Evolutionary conservation across 305 asterid genomes (phyloP), one percentile per base, ranked within the genome.

Genomic region (Fraxinus velutina): DNA sequence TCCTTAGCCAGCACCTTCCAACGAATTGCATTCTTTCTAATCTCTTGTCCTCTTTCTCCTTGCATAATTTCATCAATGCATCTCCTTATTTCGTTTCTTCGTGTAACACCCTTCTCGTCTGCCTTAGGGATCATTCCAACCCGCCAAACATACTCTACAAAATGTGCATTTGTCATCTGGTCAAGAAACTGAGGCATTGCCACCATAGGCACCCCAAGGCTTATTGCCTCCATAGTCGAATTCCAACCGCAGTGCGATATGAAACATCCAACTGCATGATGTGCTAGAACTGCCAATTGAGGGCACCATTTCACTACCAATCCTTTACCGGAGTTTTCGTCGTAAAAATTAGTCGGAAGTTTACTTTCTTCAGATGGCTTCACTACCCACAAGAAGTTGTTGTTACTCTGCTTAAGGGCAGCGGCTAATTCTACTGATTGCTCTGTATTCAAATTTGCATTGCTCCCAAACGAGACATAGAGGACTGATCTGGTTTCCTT

Each of bases 161-260:
- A 85, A 86, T 88, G 89, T 6, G 90, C 88, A 78, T 88, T 87
- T 6, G 85, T 83, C 76, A 87, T 83, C 55, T 90, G 93, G 85
- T 89, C 93, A 12, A 89, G 37, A 82, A 90, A 84, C 76, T 90
- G 93, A 9, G 91, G 91, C 84, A 87, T 86, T 27, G 87, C 93
- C 86, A 89, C 92, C 55, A 87, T 52, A 17, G 91, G 91, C 81
- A 90, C 90, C 12, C 90, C 92, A 37, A 91, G 77, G 81, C 87
- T 83, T 50, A 90, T 81, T 6, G 93, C 90, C 75, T 91, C 92
- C 36, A 85, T 37, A 1, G 93, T 87, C 57, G 93, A 91, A 79
- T 89, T 91, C 94, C 94, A 91, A 10, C 91, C 91, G 70, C 95
- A 89, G 10, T 91, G 94, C 24, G 93, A 87, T 19, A 91, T 71